Evolutionary conservation across 2,329 filamentous ascomycete genomes (phyloP), one percentile per base, ranked within the genome.

Genomic region (Apiospora saccharicola): DNA sequence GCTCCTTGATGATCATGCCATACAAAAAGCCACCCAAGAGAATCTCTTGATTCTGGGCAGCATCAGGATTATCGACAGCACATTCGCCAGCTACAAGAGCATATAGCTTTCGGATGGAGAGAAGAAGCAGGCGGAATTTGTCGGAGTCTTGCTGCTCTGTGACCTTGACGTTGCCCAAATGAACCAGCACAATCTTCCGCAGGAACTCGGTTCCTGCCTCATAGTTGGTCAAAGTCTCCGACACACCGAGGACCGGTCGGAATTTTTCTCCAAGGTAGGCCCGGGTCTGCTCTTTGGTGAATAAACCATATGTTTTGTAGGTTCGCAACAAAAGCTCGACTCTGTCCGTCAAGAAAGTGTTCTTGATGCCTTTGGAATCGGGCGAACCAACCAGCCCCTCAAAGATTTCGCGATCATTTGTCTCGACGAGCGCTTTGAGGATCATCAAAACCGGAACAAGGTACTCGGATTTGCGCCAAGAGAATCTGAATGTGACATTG

Each of bases 371-470:
- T 80, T 94, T 92, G 43, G 93, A 95, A 43, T 90, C 90, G 73
- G 90, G 89, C 41, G 90, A 87, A 49, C 96, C 96, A 67, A 98
- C 92, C 70, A 99, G 85, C n/a, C 93, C 93, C 82, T 98, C 95
- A 73, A 97, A 98, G 64, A 99, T 96, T 80, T 98, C 95, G 72
- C 94, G 91, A 80, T 99, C 96, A 80, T 98, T 99, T 22, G 96
- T 99, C 82, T 99, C 96, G 2, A 96, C 90, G 69, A 99, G 86
- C 1, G 96, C 96, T 85, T 98, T 99, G 75, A 99, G 85, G 46
- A 99, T 91, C 96, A 99, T 98, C 89, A 98, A 92, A 74, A 95
- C 93, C 0, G 96, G 96, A 2, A 99, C 90, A n/a, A 99, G 90
- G 79, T 94, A 99, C 83, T 99, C 96, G 77, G 95, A 94, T 84